Evolutionary conservation across 768 basidiomycete genomes (phyloP), one percentile per base, ranked within the genome.

Genomic region (Mrakia blollopis): DNA sequence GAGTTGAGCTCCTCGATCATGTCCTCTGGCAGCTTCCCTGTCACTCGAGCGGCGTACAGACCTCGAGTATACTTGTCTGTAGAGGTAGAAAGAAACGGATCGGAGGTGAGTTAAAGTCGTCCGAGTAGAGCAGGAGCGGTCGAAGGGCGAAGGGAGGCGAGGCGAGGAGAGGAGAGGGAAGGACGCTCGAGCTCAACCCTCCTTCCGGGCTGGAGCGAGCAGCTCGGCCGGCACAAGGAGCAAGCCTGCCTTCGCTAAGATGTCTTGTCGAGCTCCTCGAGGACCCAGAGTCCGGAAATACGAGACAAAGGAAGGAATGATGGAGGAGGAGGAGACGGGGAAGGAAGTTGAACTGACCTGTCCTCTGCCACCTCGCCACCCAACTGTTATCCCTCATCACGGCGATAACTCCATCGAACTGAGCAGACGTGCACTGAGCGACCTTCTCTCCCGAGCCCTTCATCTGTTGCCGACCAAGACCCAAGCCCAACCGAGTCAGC

Each of bases 301-400:
- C 50, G 37, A 35, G 50, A 32, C 2, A 65, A n/a, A 3, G n/a
- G 37, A 68, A 47, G 11, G 28, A n/a, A n/a, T n/a, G n/a, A 14
- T 11, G 71, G 72, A 41, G 35, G 62, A 72, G 37, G 78, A 32
- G 32, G 41, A 28, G 37, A 47, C 8, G 61, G 28, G 30, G 28
- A 65, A 74, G 41, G 60, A 67, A 75, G 41, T 50, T 74, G 67
- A 18, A 87, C 91, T 79, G 80, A 95, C 96, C 89, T 80, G 91
- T 93, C 82, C 96, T 86, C 84, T 99, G 95, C 94, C 95, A 99
- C 80, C 92, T 88, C 10, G 92, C 92, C 9, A 98, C 94, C 97
- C 97, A 99, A 82, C 92, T 94, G 68, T 87, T 87, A 80, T 92
- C 90, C 2, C 95, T 91, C 62, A 94, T 89, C 67, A 94, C 88